Percentiles rank a stretch among this genome's conserved stretches.
Conservation (phyloP, 2,329 filamentous ascomycete genomes). For the Talaromyces marneffei region DNA sequence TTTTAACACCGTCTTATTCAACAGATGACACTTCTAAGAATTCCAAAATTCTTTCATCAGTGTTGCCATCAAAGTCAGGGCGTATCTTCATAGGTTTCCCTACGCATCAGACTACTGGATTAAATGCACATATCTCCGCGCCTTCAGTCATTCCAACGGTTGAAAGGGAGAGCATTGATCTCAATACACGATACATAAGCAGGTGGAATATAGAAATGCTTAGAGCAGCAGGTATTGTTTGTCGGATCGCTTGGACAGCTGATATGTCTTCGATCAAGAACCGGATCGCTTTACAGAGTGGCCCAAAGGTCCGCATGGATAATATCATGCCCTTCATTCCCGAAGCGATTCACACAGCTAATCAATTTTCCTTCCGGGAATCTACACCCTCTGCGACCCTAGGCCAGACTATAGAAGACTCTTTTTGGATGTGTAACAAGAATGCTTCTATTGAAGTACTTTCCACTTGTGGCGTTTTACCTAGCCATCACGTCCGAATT, state of each 20-base stretch:
- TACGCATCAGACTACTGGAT: constrained; percentile 92
- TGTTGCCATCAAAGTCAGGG: constrained; percentile 81
- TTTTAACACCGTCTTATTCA: constrained; percentile 87
- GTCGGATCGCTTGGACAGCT: constrained; percentile 77
- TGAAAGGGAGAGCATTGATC: constrained; percentile 90
- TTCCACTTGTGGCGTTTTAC: constrained; percentile 78
- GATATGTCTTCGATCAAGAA: constrained; percentile 74
- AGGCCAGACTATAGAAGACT: constrained; percentile 82
- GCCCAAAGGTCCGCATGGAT: constrained; percentile 54
- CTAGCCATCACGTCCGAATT: constrained; percentile 76
- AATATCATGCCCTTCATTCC: constrained; percentile 65
- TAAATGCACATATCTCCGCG: constrained; percentile 88
- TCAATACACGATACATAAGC: constrained; percentile 91
- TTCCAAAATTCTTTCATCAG: constrained; percentile 77
- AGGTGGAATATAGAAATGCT: constrained; percentile 95
- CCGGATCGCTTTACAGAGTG: constrained; percentile 45
- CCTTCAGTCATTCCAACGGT: constrained; percentile 96
- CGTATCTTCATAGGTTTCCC: constrained; percentile 97
- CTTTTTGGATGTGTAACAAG: constrained; percentile 89
- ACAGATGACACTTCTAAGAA: constrained; percentile 63
- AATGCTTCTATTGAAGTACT: constrained; percentile 79
- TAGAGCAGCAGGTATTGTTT: constrained; percentile 81
- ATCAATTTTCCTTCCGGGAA: constrained; percentile 81
- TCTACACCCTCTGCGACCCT: constrained; percentile 84
- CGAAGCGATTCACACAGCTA: constrained; percentile 73